Percentiles rank a stretch among this genome's conserved stretches.
Evolutionary conservation across 192 early-diverging fungal species (phyloP).

Genomic region (Coemansia sp.): DNA sequence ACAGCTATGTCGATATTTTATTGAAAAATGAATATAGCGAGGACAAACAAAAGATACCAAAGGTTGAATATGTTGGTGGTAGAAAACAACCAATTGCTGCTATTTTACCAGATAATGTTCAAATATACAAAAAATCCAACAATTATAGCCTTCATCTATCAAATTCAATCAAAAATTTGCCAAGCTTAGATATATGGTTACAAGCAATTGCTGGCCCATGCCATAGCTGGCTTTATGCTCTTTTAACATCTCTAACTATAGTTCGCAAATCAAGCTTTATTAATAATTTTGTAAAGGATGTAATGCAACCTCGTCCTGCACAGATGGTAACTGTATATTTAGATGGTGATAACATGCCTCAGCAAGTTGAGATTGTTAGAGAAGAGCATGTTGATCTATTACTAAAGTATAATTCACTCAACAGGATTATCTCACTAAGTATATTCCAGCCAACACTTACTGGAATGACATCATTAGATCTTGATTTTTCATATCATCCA

Average conservation of each 20-base stretch:
- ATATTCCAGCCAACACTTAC: constrained; percentile 5
- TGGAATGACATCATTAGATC: background rate
- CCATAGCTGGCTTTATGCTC: background rate
- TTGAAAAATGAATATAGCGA: constrained; percentile 68
- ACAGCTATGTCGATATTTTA: constrained; percentile 70
- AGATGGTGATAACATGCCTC: no score
- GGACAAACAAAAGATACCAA: constrained; percentile 62
- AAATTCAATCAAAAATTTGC: background rate
- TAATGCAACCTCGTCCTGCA: no score
- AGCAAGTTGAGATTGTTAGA: no score
- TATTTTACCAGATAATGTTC: constrained; percentile 20
- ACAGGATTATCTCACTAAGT: background rate
- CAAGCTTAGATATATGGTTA: background rate
- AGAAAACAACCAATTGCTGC: background rate
- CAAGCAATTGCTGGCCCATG: background rate
- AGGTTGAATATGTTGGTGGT: constrained; percentile 72
- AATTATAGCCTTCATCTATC: background rate
- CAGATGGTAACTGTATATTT: no score
- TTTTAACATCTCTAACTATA: background rate
- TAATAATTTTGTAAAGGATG: background rate
- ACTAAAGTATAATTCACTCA: no score
- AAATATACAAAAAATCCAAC: background rate
- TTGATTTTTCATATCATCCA: constrained; percentile 11
- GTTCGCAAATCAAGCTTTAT: background rate
- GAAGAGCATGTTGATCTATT: no score